Percentiles rank a stretch among this genome's conserved stretches.
Evolutionary conservation across 768 basidiomycete genomes (phyloP).

Genomic region (Suillus subalutaceus): DNA sequence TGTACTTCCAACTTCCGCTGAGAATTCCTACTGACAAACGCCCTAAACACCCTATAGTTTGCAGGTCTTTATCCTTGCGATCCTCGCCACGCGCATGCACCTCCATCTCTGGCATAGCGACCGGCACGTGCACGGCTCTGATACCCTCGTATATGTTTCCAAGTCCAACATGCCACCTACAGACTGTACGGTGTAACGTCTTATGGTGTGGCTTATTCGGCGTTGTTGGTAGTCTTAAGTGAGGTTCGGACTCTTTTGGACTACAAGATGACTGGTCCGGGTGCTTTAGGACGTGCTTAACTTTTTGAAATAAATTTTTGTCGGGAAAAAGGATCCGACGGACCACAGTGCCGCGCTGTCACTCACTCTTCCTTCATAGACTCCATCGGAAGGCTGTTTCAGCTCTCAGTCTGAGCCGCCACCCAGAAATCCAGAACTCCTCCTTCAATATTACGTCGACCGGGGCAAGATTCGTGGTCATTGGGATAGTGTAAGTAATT

Average conservation of each 20-base stretch:
- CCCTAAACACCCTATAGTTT: background rate
- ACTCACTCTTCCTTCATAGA: no score
- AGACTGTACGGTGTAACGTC: background rate
- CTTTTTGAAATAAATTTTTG: background rate
- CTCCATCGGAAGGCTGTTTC: no score
- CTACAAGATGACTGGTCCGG: background rate
- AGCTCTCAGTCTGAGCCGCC: no score
- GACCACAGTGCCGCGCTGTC: no score
- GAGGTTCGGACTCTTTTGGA: background rate
- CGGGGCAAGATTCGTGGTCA: background rate
- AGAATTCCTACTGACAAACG: background rate
- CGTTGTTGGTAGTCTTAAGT: background rate
- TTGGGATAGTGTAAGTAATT: background rate
- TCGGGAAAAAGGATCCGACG: background rate
- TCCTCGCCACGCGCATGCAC: conserved; percentile 1
- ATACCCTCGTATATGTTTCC: background rate
- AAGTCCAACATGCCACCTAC: background rate
- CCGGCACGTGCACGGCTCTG: background rate
- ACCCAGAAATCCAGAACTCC: no score
- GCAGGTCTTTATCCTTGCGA: background rate
- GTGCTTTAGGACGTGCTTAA: no score
- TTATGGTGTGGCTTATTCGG: background rate
- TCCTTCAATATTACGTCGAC: background rate
- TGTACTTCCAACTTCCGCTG: background rate
- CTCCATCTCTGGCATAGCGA: background rate